Evolutionary conservation across 163 green algal genomes (phyloP).

Genomic region (Coccomyxa subellipsoidea): DNA sequence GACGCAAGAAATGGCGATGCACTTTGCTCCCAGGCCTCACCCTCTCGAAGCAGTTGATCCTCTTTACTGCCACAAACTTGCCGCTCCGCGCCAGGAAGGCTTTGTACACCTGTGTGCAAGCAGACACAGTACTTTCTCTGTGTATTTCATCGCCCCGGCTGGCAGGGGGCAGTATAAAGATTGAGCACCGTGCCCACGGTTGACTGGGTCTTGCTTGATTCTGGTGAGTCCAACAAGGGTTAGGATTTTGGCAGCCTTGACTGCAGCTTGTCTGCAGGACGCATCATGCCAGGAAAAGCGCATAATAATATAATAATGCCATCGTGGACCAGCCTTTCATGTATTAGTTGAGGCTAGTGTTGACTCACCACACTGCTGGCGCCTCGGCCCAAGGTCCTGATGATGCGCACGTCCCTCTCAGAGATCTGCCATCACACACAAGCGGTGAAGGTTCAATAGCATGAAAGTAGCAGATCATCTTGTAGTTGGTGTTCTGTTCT

Average conservation of each 20-base stretch:
- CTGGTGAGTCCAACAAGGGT: no score
- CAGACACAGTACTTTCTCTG: background rate
- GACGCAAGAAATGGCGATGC: background rate
- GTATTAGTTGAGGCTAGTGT: no score
- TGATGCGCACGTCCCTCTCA: constrained; percentile 71
- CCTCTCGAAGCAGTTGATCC: constrained; percentile 82
- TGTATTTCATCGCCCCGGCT: background rate
- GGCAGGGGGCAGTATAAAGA: no score
- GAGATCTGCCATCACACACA: constrained; percentile 56
- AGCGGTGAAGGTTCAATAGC: no score
- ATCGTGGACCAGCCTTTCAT: no score
- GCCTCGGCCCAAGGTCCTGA: constrained; percentile 68
- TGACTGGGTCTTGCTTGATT: no score
- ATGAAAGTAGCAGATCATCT: no score
- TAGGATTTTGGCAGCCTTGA: no score
- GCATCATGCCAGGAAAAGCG: constrained; percentile 8
- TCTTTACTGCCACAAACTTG: constrained; percentile 89
- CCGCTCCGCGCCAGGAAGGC: constrained; percentile 65
- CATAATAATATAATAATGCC: no score
- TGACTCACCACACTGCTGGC: constrained; percentile 62
- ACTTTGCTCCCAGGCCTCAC: constrained; percentile 27
- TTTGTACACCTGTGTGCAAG: constrained; percentile 68
- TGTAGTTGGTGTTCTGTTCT: no score
- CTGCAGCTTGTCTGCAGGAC: no score
- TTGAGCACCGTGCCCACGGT: no score